Evolutionary conservation across 768 basidiomycete species (phyloP), one percentile per base, ranked within the genome.

Genomic region (Rhodotorula diobovata): DNA sequence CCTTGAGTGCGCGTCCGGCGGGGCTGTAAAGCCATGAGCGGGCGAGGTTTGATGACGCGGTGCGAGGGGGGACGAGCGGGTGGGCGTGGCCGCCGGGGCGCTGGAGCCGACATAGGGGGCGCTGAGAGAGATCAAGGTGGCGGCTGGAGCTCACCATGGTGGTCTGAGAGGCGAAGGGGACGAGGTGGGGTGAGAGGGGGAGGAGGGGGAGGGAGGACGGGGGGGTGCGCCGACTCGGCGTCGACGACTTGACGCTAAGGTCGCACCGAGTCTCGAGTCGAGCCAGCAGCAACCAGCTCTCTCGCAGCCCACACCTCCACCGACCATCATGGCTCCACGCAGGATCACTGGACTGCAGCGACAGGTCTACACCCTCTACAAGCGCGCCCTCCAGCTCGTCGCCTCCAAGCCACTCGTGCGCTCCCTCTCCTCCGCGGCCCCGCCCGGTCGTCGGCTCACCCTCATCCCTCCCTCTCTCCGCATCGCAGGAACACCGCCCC

Each of bases 331-430:
- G 54, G 32, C 65, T 10, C 46, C 37, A 1, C 39, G 46, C 15
- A 50, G 76, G 2, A 32, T 71, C 4, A 70, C 73, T 3, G 77
- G 77, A 0, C 61, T 77, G 15, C 77, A 78, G 53, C 53, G 67
- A 23, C 66, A 72, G 15, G 61, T 78, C 57, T 61, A 57, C 63
- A 9, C 12, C 32, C 55, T 70, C 37, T 78, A 78, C 68, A 64
- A 63, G 56, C 68, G 76, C n/a, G 62, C 69, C 0, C 68, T 78
- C 45, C 25, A 58, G 25, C 63, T 78, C 61, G 74, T 76, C 35
- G 15, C 37, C n/a, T 66, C 71, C 12, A 78, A 78, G 43, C 77
- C 77, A 0, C 6, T 70, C 35, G 77, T 76, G 28, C 41, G 77
- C 55, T 41, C 37, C 21, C 20, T 46, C 21, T 39, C 28, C 37